Conservation (phyloP, 805 yeast genomes). For the Metschnikowia arizonensis region DNA sequence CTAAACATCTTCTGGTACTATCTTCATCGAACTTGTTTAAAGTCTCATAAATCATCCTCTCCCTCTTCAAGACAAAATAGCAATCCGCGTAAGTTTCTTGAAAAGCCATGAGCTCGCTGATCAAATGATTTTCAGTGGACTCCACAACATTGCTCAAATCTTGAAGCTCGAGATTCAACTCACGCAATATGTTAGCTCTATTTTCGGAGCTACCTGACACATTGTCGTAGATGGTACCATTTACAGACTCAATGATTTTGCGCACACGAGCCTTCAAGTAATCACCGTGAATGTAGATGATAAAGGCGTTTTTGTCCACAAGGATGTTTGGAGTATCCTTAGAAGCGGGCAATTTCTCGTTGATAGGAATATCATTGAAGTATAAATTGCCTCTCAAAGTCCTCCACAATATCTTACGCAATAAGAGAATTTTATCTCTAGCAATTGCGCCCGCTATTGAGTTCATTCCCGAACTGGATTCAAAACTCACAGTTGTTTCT, state of each 20-base stretch:
- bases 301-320: conserved; percentile 33
- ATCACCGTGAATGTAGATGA: conserved; percentile 41
- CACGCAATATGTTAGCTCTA: conserved; percentile 25
- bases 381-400: conserved; percentile 40
- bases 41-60: conserved; percentile 53
- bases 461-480: conserved; percentile 24
- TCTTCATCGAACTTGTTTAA: conserved; percentile 69
- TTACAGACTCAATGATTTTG: conserved; percentile 35
- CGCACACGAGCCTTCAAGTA: conserved; percentile 31
- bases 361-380: conserved; percentile 37
- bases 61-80: conserved; percentile 42
- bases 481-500: conserved; percentile 20
- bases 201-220: conserved; percentile 28
- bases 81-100: conserved; percentile 35
- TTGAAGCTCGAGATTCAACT: conserved; percentile 29
- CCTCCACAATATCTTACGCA: conserved; percentile 41
- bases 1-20: conserved; percentile 57
- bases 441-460: conserved; percentile 36
- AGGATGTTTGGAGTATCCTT: conserved; percentile 19
- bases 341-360: conserved; percentile 13
- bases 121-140: conserved; percentile 33
- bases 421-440: conserved; percentile 32
- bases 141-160: conserved; percentile 33
- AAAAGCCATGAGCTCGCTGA: conserved; percentile 34
- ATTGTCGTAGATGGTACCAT: conserved; percentile 36